A percentile compares a stretch with the other conserved stretches of the same genome.
These are phyloP conservation scores for Trichoderma harzianum DNA, from an alignment of 2,329 filamentous ascomycete species.

Conservation along the genomic window DNA sequence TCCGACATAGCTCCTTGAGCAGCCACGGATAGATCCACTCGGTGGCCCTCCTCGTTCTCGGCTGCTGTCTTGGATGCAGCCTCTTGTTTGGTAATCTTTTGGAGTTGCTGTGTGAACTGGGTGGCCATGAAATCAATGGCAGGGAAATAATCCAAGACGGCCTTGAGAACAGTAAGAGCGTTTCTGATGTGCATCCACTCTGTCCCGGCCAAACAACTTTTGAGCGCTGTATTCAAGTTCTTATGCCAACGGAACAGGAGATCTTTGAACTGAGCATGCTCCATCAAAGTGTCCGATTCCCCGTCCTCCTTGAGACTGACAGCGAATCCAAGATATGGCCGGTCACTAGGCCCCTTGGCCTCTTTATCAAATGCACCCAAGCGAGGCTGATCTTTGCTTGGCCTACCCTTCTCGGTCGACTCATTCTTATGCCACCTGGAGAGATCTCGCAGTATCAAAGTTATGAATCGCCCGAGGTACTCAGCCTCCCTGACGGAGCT, in stretches of 20 bases:
- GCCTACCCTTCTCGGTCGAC: conserved; percentile 35
- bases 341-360: conserved; percentile 51
- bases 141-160: conserved; percentile 78
- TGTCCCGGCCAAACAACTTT: conserved; percentile 72
- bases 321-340: conserved; percentile 72
- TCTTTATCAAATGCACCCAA: conserved; percentile 81
- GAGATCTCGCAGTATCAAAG: conserved; percentile 75
- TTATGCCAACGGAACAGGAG: conserved; percentile 89
- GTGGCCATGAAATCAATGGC: conserved; percentile 84
- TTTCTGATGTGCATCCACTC: conserved; percentile 99
- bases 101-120: conserved; percentile 60
- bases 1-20: conserved; percentile 69
- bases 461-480: conserved; percentile 87
- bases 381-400: conserved; percentile 47
- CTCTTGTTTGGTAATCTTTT: conserved; percentile 63
- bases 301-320: conserved; percentile 64
- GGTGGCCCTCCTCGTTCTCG: conserved; percentile 53
- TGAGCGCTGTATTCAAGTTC: conserved; percentile 73
- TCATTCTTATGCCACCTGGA: conserved; percentile 80
- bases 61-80: conserved; percentile 45
- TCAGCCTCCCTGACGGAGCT: conserved; percentile 89
- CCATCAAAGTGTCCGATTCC: conserved; percentile 67
- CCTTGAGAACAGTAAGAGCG: conserved; percentile 83
- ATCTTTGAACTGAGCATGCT: conserved; percentile 82
- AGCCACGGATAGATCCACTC: conserved; percentile 72